A percentile compares a stretch with the other conserved stretches of the same genome.
phyloP scores from a whole-genome alignment of 768 basidiomycete genomes.

The Nidula microcarpa region DNA sequence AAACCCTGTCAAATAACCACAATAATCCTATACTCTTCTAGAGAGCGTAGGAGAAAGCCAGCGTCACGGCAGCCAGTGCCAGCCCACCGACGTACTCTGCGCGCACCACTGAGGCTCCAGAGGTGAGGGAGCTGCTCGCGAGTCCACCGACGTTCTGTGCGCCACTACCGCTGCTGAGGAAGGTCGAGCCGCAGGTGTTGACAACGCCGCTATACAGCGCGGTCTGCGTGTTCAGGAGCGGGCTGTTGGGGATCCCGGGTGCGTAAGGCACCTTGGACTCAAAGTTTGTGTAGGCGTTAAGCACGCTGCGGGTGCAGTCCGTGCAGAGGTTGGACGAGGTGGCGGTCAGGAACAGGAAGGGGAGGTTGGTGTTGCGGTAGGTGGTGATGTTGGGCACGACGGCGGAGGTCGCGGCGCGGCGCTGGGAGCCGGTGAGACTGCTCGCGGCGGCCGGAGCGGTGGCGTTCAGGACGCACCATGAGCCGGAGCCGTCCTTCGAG shows the following conservation, averaged over 20 bases:
- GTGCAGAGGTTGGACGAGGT: slow-evolving; percentile 64
- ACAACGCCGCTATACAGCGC: slow-evolving; percentile 61
- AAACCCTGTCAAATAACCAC: background rate
- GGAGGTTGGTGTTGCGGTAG: slow-evolving; percentile 57
- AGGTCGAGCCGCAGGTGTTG: slow-evolving; percentile 64
- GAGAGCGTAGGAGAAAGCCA: background rate
- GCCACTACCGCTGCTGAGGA: slow-evolving; percentile 64
- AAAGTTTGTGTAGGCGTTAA: slow-evolving; percentile 75
- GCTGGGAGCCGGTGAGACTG: background rate
- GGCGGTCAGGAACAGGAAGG: slow-evolving; percentile 63
- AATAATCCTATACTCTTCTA: background rate
- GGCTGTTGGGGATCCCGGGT: slow-evolving; percentile 63
- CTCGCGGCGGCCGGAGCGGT: slow-evolving; percentile 22
- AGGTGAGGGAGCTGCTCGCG: slow-evolving; percentile 19
- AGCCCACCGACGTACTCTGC: background rate
- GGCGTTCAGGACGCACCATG: slow-evolving; percentile 64
- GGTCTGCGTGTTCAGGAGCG: slow-evolving; percentile 63
- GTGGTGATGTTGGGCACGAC: slow-evolving; percentile 55
- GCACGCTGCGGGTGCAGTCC: slow-evolving; percentile 73
- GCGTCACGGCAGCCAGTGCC: background rate
- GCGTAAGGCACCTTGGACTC: slow-evolving; percentile 73
- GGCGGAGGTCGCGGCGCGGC: slow-evolving; percentile 24
- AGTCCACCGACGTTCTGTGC: slow-evolving; percentile 55
- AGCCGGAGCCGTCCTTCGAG: slow-evolving; percentile 64
- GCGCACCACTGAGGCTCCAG: slow-evolving; percentile 10